These are phyloP conservation scores for Phytophthora ohioensis DNA, from an alignment of 352 stramenopile species.

Conservation along the genomic window DNA sequence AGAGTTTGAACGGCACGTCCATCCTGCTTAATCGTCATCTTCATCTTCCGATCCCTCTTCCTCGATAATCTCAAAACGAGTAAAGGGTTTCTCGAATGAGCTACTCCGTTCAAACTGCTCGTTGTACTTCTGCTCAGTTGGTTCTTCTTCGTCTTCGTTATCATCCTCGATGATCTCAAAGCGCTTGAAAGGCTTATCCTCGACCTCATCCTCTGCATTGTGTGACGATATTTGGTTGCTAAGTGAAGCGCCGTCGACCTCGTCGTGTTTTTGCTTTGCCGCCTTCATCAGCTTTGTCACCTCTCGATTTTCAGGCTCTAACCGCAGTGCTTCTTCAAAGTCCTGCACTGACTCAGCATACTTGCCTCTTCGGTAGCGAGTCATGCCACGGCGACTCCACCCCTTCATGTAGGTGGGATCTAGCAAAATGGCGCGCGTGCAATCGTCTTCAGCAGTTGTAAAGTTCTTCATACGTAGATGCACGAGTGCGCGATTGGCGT, in stretches of 20 bases:
- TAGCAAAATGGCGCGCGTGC: conserved; percentile 72
- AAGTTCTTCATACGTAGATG: conserved; percentile 87
- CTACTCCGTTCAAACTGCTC: conserved; percentile 1
- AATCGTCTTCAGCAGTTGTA: conserved; percentile 89
- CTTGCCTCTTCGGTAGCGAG: conserved; percentile 85
- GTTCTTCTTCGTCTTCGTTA: conserved; percentile 26
- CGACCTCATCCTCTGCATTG: background rate
- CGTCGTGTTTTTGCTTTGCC: conserved; percentile 72
- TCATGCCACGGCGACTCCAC: conserved; percentile 88
- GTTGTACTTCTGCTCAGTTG: conserved; percentile 18
- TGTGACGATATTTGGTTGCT: conserved; percentile 37
- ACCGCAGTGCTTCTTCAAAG: conserved; percentile 72
- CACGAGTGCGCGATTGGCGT: conserved; percentile 89
- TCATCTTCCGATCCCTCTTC: conserved; percentile 47
- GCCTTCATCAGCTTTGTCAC: conserved; percentile 85
- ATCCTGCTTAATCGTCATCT: conserved; percentile 38
- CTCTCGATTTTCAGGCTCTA: conserved; percentile 79
- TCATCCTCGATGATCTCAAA: conserved; percentile 79
- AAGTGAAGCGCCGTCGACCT: conserved; percentile 59
- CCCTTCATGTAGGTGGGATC: conserved; percentile 91
- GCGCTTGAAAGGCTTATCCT: conserved; percentile 56
- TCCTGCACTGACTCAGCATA: conserved; percentile 86
- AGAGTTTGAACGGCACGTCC: background rate
- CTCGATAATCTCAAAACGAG: conserved; percentile 73
- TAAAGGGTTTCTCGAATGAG: conserved; percentile 48